Base-by-base conservation (phyloP, 2,329 filamentous ascomycete genomes). In the Penicillium olsonii region DNA sequence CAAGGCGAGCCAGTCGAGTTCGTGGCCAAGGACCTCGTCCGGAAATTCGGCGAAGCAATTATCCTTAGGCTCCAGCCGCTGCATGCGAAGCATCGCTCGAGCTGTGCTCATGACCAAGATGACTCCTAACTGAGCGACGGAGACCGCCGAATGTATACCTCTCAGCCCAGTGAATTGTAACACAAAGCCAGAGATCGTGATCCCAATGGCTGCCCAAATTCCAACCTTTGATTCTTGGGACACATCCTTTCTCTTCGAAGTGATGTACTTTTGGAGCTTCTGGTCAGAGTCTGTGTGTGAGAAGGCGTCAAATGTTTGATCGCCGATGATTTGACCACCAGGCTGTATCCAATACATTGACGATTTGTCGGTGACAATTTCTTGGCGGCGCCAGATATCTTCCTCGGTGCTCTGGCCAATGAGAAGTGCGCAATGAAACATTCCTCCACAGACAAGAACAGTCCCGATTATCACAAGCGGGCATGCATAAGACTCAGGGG, bases 161-260 rank as follows among this genome's bases (percentile, higher is more conserved):
- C 60, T 42, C 4, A 63, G 48, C 1, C 60, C 60, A 14, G 56
- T 45, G 19, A 64, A 63, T 27, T 64, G 59, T 2, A 60, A 19
- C 2, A 63, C 33, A 35, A 54, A 63, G 2, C 59, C 60, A n/a
- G 50, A 11, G 4, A 61, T 37, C 0, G 53, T 55, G 2, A 45
- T 20, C 4, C 22, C 3, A 17, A 55, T 39, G 9, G 50, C 41
- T n/a, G 5, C 26, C 46, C 50, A 53, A 10, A 53, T 22, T 34
- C 9, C 9, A 20, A 37, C 6, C 24, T 18, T 45, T 35, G 35
- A 34, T 49, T 37, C 22, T 31, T 37, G 9, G 27, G 4, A 15
- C 33, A 14, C 22, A 3, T 41, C 29, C 17, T 42, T 42, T 15
- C 27, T n/a, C n/a, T n/a, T 42, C 2, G 39, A 42, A 20, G 39